Evolutionary conservation across 225 moss, liverwort and hornwort genomes (phyloP).

Genomic region (Physcomitrium patens): DNA sequence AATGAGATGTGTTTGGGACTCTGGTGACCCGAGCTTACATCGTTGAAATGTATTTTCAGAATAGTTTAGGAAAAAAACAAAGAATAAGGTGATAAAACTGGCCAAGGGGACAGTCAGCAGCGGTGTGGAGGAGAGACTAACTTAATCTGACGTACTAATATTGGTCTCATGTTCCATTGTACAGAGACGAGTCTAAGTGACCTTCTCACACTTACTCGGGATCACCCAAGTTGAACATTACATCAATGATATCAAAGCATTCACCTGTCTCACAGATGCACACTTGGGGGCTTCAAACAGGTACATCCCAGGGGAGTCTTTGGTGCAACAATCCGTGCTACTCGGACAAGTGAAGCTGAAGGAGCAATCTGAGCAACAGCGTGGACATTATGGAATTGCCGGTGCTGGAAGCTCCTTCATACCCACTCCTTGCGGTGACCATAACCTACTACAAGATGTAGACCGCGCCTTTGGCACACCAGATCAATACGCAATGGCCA

Average conservation of each 20-base stretch:
- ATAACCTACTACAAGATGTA: slow-evolving; percentile 23
- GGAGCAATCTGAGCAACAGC: slow-evolving; percentile 8
- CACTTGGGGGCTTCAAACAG: slow-evolving; percentile 48
- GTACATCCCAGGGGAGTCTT: slow-evolving; percentile 52
- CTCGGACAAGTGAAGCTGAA: background rate
- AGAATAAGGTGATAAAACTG: too few relatives aligned
- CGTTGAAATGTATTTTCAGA: too few relatives aligned
- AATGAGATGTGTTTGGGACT: too few relatives aligned
- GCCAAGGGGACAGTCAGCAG: too few relatives aligned
- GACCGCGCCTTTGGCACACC: slow-evolving; percentile 36
- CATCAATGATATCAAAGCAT: slow-evolving; percentile 36
- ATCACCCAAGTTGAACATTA: slow-evolving; percentile 33
- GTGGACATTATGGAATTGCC: slow-evolving; percentile 30
- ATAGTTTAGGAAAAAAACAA: too few relatives aligned
- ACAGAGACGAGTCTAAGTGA: slow-evolving; percentile 60
- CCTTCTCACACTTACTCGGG: slow-evolving; percentile 34
- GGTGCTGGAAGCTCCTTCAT: slow-evolving; percentile 28
- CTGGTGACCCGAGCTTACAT: too few relatives aligned
- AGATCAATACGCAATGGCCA: slow-evolving; percentile 40
- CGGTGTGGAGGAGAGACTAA: slow-evolving; percentile 16
- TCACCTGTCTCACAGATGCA: slow-evolving; percentile 45
- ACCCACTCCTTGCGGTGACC: slow-evolving; percentile 25
- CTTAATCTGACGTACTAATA: slow-evolving; percentile 31
- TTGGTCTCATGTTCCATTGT: slow-evolving; percentile 47
- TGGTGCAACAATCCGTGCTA: background rate